A percentile compares a stretch with the other conserved stretches of the same genome.
Evolutionary conservation across 257 asterid genomes (phyloP).

Genomic region (Gynochthodes officinalis): DNA sequence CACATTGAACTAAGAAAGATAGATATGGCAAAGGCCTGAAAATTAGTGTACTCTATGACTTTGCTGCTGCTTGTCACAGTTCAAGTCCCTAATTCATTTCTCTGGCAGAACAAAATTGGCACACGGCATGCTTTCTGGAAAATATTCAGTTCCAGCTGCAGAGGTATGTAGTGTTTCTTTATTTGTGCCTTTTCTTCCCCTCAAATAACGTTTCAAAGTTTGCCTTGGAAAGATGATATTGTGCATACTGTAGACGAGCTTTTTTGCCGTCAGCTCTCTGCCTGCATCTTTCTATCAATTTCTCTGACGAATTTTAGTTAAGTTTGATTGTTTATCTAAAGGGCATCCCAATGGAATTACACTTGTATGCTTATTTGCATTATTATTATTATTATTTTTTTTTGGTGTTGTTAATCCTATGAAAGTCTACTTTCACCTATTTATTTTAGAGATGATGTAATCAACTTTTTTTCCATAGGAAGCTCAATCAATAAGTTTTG

Average conservation of each 20-base stretch:
- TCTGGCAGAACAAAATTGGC: constrained; percentile 80
- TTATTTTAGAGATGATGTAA: background rate
- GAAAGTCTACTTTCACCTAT: background rate
- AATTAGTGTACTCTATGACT: background rate
- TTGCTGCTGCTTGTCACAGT: constrained; percentile 11
- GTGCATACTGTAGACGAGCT: constrained; percentile 35
- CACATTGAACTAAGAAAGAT: background rate
- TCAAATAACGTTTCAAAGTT: constrained; percentile 16
- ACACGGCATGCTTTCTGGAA: constrained; percentile 95
- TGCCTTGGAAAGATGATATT: constrained; percentile 32
- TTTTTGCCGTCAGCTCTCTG: constrained; percentile 39
- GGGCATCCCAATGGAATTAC: background rate
- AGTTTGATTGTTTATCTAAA: background rate
- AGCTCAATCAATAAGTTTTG: background rate
- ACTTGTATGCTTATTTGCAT: background rate
- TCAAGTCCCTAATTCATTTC: constrained; percentile 9
- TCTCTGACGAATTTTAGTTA: background rate
- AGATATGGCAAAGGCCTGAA: background rate
- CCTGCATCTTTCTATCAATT: background rate
- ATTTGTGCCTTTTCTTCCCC: constrained; percentile 7
- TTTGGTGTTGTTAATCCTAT: background rate
- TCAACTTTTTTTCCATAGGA: background rate
- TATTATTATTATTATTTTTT: too few relatives aligned
- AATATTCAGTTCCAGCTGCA: constrained; percentile 65
- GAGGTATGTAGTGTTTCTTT: constrained; percentile 46